These are phyloP conservation scores for Allantophomopsis lycopodina DNA, from an alignment of 2,329 filamentous ascomycete species.

Conservation along the genomic window DNA sequence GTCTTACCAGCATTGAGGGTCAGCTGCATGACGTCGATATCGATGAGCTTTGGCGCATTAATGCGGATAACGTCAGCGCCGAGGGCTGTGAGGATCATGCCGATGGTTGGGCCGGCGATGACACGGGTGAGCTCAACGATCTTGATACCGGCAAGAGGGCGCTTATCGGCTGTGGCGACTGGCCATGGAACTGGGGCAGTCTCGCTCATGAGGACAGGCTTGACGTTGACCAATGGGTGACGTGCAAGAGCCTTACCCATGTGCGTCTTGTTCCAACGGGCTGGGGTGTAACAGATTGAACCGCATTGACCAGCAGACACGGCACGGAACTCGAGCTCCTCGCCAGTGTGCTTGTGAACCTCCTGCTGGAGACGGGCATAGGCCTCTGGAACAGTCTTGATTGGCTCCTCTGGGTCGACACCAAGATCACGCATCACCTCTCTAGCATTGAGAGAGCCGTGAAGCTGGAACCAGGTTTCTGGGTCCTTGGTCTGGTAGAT, in stretches of 20 bases:
- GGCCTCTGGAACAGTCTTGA: too few species aligned
- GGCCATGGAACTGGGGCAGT: constrained; percentile 25
- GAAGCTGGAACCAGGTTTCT: constrained; percentile 62
- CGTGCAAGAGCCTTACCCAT: constrained; percentile 56
- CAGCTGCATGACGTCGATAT: constrained; percentile 60
- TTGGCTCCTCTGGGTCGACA: too few species aligned
- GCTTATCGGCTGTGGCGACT: constrained; percentile 15
- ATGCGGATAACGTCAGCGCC: constrained; percentile 64
- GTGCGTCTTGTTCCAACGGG: constrained; percentile 38
- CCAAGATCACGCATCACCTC: too few species aligned
- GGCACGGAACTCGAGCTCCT: too few species aligned
- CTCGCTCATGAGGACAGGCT: neutral
- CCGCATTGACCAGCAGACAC: too few species aligned
- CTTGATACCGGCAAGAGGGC: constrained; percentile 42
- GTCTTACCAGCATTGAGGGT: constrained; percentile 63
- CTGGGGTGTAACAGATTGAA: too few species aligned
- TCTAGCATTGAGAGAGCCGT: constrained; percentile 55
- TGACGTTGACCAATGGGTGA: constrained; percentile 18
- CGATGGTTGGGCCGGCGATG: constrained; percentile 63
- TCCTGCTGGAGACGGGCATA: too few species aligned
- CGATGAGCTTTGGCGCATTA: constrained; percentile 51
- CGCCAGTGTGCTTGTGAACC: too few species aligned
- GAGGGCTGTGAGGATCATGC: constrained; percentile 59
- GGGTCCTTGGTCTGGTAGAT: constrained; percentile 48
- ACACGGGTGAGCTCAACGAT: constrained; percentile 65